A percentile compares a stretch with the other conserved stretches of the same genome.
phyloP scores from a whole-genome alignment of 2,329 filamentous ascomycete genomes.

The Fusarium longipes region DNA sequence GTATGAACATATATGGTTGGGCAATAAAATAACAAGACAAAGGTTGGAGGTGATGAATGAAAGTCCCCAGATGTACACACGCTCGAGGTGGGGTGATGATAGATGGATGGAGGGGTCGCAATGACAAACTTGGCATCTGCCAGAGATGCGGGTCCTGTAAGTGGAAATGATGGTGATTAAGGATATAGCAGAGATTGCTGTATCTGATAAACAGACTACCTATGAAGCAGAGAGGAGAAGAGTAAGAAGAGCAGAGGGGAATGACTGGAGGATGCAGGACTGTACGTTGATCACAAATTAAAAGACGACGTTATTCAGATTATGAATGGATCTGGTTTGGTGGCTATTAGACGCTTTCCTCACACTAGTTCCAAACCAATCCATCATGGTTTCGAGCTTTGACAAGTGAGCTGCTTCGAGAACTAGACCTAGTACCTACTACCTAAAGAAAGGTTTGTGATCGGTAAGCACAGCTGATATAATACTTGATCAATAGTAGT shows the following conservation, averaged over 20 bases:
- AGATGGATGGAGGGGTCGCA: constrained; percentile 32
- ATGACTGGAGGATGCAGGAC: not conserved
- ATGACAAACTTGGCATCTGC: constrained; percentile 28
- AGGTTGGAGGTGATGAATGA: not conserved
- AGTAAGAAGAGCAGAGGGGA: not conserved
- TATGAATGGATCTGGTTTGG: constrained; percentile 2
- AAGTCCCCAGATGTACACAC: constrained; percentile 4
- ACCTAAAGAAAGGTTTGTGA: too few relatives aligned
- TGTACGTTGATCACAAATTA: not conserved
- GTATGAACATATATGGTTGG: not conserved
- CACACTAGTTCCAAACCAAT: constrained; percentile 26
- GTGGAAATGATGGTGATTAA: not conserved
- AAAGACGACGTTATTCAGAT: not conserved
- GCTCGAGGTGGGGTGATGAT: constrained; percentile 28
- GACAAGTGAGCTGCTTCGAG: constrained; percentile 12
- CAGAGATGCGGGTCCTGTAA: constrained; percentile 27
- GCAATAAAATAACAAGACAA: not conserved
- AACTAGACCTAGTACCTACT: not conserved
- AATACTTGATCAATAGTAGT: not conserved
- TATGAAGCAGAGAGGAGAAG: not conserved
- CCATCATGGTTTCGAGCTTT: constrained; percentile 27
- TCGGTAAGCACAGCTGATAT: constrained; percentile 1
- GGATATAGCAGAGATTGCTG: not conserved
- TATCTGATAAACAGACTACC: not conserved
- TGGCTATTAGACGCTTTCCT: not conserved